Evolutionary conservation across 2,329 filamentous ascomycete genomes (phyloP).

Genomic region (Aspergillus sclerotialis): DNA sequence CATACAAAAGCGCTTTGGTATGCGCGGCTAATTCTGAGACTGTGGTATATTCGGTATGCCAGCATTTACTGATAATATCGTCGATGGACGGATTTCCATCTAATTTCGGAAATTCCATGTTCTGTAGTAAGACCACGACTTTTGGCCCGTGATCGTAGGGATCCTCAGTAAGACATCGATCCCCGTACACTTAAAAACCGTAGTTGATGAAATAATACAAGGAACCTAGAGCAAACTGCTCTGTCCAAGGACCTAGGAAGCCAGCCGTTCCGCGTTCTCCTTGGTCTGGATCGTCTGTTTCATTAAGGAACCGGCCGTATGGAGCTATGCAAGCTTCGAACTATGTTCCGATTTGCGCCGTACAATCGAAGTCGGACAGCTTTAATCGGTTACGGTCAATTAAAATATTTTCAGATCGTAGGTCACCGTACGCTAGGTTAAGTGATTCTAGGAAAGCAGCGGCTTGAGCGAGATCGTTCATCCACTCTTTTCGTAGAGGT

Average conservation of each 20-base stretch:
- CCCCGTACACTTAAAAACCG: constrained; percentile 22
- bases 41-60: constrained; percentile 15
- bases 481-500: constrained; percentile 21
- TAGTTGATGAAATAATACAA: constrained; percentile 27
- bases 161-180: constrained; percentile 18
- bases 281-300: constrained; percentile 11
- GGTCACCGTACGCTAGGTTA: constrained; percentile 24
- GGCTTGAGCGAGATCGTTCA: constrained; percentile 24
- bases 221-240: constrained; percentile 26
- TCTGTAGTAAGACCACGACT: constrained; percentile 15
- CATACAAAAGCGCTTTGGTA: constrained; percentile 7
- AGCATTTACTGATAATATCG: constrained; percentile 15
- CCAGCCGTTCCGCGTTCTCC: constrained; percentile 12
- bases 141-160: constrained; percentile 14
- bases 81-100: constrained; percentile 19
- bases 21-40: constrained; percentile 11
- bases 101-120: constrained; percentile 18
- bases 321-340: constrained; percentile 17
- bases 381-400: constrained; percentile 22
- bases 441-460: constrained; percentile 26
- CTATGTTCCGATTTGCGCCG: constrained; percentile 16
- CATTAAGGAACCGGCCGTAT: constrained; percentile 21
- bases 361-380: constrained; percentile 22
- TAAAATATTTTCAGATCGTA: constrained; percentile 25
- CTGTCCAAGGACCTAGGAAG: constrained; percentile 21